Percentiles rank a stretch among this genome's conserved stretches.
phyloP scores from a whole-genome alignment of 208 protist genomes.

The Trypanosoma caninum region DNA sequence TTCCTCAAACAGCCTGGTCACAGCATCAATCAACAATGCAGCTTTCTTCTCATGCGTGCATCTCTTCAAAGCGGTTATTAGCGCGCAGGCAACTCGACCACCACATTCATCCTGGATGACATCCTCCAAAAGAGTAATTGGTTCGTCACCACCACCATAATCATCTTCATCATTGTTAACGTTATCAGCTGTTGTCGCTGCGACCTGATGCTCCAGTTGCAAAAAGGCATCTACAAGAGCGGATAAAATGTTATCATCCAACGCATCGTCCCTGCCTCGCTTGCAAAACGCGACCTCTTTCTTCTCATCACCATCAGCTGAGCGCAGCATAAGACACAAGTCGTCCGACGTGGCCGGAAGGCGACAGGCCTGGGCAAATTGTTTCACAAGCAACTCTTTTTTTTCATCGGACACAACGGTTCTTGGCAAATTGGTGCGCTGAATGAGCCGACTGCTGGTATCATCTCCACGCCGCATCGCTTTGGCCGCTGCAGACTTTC shows the following conservation, averaged over 20 bases:
- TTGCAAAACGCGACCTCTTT: too few species aligned
- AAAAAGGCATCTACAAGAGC: slow-evolving; percentile 51
- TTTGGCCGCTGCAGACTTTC: slow-evolving; percentile 49
- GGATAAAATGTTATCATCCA: slow-evolving; percentile 31
- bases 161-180: too few species aligned
- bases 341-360: slow-evolving; percentile 57
- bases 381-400: slow-evolving; percentile 49
- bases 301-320: slow-evolving; percentile 33
- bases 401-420: slow-evolving; percentile 41
- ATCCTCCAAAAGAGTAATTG: slow-evolving; percentile 64
- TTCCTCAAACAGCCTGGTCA: slow-evolving; percentile 78
- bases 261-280: not conserved
- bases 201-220: slow-evolving; percentile 37
- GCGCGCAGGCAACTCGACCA: slow-evolving; percentile 63
- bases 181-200: slow-evolving; percentile 26
- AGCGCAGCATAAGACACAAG: slow-evolving; percentile 65
- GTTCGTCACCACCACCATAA: slow-evolving; percentile 56
- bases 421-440: slow-evolving; percentile 40
- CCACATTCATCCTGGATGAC: slow-evolving; percentile 79
- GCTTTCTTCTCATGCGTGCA: slow-evolving; percentile 31
- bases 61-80: slow-evolving; percentile 49
- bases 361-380: slow-evolving; percentile 77
- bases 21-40: slow-evolving; percentile 37
- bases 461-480: slow-evolving; percentile 62
- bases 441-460: slow-evolving; percentile 42